Conservation (phyloP, 352 stramenopile genomes). For the Plasmopara muralis region DNA sequence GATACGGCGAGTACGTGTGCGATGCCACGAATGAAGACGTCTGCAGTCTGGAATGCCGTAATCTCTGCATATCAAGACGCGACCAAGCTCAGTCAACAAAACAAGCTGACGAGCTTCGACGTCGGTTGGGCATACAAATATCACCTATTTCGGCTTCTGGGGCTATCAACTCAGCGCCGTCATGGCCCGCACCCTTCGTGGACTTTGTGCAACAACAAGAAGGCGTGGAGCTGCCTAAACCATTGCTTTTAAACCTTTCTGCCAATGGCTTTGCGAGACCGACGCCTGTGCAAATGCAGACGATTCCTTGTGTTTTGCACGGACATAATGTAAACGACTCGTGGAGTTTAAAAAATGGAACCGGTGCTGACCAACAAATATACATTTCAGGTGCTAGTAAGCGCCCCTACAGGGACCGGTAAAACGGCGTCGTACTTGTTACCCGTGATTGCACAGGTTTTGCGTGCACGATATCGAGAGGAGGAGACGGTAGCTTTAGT, state of each 20-base stretch:
- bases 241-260: constrained; percentile 38
- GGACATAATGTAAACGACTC: constrained; percentile 32
- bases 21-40: constrained; percentile 80
- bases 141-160: constrained; percentile 1
- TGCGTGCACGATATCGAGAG: constrained; percentile 12
- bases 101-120: constrained; percentile 17
- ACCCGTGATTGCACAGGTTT: constrained; percentile 40
- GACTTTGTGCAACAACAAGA: constrained; percentile 27
- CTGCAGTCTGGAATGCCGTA: constrained; percentile 72
- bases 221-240: constrained; percentile 16
- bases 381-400: constrained; percentile 41
- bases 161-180: background rate
- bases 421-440: constrained; percentile 69
- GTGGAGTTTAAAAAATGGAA: background rate
- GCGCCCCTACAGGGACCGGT: constrained; percentile 56
- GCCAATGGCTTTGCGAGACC: constrained; percentile 28
- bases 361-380: background rate
- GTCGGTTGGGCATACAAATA: constrained; percentile 29
- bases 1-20: constrained; percentile 75
- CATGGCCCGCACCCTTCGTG: constrained; percentile 11
- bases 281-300: constrained; percentile 76
- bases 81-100: constrained; percentile 4
- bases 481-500: constrained; percentile 33
- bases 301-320: constrained; percentile 41
- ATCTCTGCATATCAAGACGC: constrained; percentile 28